A percentile compares a stretch with the other conserved stretches of the same genome.
Evolutionary conservation across 768 basidiomycete species (phyloP).

Genomic region (Lepiota brunneoincarnata): DNA sequence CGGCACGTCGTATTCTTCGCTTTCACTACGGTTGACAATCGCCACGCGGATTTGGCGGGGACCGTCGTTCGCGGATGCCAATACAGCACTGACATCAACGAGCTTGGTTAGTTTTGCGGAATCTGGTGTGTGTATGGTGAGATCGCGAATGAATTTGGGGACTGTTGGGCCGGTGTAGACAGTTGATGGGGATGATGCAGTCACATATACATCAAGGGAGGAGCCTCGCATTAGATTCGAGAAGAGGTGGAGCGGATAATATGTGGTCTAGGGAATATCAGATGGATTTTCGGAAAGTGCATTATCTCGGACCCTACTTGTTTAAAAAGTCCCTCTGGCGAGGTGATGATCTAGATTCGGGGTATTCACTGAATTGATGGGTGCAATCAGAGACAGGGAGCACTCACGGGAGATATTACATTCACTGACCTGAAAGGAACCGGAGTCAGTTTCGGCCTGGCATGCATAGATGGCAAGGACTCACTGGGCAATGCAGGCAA

Average conservation of each 20-base stretch:
- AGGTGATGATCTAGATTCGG: constrained; percentile 39
- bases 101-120: constrained; percentile 36
- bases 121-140: constrained; percentile 31
- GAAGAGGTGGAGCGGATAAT: constrained; percentile 51
- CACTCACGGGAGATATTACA: constrained; percentile 43
- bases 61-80: constrained; percentile 23
- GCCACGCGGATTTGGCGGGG: constrained; percentile 44
- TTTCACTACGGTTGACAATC: constrained; percentile 49
- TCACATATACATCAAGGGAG: constrained; percentile 36
- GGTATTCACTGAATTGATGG: background rate
- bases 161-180: constrained; percentile 45
- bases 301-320: constrained; percentile 19
- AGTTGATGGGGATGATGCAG: constrained; percentile 21
- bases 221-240: constrained; percentile 53
- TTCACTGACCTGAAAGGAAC: constrained; percentile 35
- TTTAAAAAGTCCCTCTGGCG: constrained; percentile 37
- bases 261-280: constrained; percentile 40
- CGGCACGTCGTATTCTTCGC: constrained; percentile 33
- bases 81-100: constrained; percentile 48
- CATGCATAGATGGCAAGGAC: constrained; percentile 17
- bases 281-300: background rate
- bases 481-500: constrained; percentile 60
- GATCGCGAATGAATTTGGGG: constrained; percentile 46
- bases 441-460: background rate
- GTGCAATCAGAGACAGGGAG: background rate